Percentiles rank a stretch among this genome's conserved stretches.
phyloP scores from a whole-genome alignment of 2,329 filamentous ascomycete genomes.

The Akanthomyces lecanii region DNA sequence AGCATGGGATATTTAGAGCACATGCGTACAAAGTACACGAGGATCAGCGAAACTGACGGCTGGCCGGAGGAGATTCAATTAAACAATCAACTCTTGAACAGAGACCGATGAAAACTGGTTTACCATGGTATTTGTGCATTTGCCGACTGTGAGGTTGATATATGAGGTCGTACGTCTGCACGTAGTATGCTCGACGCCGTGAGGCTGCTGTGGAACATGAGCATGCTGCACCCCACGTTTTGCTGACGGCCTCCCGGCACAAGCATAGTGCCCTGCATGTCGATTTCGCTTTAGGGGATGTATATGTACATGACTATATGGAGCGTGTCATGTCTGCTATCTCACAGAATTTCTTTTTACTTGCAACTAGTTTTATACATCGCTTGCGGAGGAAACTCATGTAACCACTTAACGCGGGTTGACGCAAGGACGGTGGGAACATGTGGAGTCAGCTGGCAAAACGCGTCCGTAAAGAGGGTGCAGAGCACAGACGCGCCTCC shows the following conservation, averaged over 20 bases:
- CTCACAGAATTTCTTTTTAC: background rate
- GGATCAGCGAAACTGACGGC: conserved; percentile 2
- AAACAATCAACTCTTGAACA: background rate
- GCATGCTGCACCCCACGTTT: background rate
- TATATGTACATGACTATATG: too few species aligned
- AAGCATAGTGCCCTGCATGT: too few species aligned
- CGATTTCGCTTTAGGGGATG: too few species aligned
- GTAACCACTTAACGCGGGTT: conserved; percentile 11
- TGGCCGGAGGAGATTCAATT: background rate
- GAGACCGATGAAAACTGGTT: background rate
- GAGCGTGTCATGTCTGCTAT: too few species aligned
- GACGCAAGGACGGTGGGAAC: background rate
- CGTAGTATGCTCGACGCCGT: background rate
- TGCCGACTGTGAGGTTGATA: background rate
- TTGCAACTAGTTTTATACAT: background rate
- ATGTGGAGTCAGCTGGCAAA: conserved; percentile 7
- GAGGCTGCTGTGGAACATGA: conserved; percentile 7
- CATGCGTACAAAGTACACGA: conserved; percentile 3
- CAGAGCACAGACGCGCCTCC: background rate
- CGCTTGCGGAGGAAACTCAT: background rate
- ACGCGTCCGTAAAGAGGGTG: background rate
- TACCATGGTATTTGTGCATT: too few species aligned
- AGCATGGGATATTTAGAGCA: background rate
- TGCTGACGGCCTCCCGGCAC: background rate
- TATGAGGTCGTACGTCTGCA: background rate